phyloP scores from a whole-genome alignment of 257 asterid genomes.

The Solanum ahanhuiri region DNA sequence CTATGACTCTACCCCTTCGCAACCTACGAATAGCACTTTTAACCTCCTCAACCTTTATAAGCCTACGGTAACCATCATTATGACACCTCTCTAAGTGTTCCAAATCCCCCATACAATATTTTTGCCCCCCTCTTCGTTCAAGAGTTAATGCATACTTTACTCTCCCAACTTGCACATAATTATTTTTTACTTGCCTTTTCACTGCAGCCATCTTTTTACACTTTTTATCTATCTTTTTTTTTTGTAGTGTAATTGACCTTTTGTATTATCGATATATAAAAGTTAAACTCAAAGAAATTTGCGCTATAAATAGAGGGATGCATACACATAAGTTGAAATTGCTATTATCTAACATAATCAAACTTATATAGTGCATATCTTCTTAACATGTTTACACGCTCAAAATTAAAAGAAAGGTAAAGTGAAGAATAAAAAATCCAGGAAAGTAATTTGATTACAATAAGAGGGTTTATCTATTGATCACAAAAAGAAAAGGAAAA shows the following conservation, averaged over 20 bases:
- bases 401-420: not conserved
- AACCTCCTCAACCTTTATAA: not conserved
- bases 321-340: not conserved
- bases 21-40: not conserved
- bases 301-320: not conserved
- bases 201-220: too few species aligned
- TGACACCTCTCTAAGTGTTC: not conserved
- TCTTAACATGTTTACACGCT: not conserved
- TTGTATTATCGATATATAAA: not conserved
- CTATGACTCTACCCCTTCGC: not conserved
- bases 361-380: not conserved
- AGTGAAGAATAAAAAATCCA: not conserved
- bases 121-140: not conserved
- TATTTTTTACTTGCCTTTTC: too few species aligned
- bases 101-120: not conserved
- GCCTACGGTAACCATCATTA: fast-evolving
- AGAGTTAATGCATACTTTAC: too few species aligned
- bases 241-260: not conserved
- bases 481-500: not conserved
- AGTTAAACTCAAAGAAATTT: not conserved
- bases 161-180: too few species aligned
- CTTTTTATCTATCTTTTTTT: too few species aligned
- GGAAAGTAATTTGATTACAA: not conserved
- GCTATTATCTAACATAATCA: not conserved
- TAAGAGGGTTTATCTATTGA: not conserved